A percentile compares a stretch with the other conserved stretches of the same genome.
These are phyloP conservation scores for Leccinum longicurvipes DNA, from an alignment of 768 basidiomycete genomes.

Conservation along the genomic window DNA sequence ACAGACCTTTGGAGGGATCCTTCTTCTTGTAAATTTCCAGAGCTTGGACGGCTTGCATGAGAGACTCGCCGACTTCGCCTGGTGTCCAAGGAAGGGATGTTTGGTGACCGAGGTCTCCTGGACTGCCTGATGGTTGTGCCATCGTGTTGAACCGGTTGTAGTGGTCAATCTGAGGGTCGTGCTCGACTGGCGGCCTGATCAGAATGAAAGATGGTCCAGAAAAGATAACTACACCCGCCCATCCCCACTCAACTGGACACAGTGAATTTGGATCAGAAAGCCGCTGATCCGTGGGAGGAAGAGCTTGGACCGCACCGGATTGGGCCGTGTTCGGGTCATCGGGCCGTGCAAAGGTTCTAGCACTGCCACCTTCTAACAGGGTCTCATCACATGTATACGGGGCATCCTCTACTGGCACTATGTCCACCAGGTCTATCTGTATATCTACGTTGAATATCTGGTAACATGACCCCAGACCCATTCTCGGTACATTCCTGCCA, in stretches of 20 bases:
- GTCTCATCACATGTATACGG: conserved; percentile 86
- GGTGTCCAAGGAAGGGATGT: conserved; percentile 31
- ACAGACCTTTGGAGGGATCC: conserved; percentile 70
- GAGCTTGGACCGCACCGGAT: too few species aligned
- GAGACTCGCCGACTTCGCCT: conserved; percentile 30
- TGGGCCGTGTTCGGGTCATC: too few species aligned
- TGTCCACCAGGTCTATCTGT: conserved; percentile 92
- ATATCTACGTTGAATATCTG: conserved; percentile 86
- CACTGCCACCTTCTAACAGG: not conserved
- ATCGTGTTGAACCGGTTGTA: conserved; percentile 13
- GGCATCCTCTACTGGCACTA: conserved; percentile 70
- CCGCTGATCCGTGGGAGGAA: not conserved
- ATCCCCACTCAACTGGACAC: too few species aligned
- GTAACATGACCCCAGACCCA: conserved; percentile 56
- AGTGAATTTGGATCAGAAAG: not conserved
- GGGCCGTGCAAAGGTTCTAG: too few species aligned
- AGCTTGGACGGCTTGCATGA: conserved; percentile 58
- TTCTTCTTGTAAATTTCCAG: conserved; percentile 87
- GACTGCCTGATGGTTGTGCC: conserved; percentile 32
- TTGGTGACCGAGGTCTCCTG: conserved; percentile 33
- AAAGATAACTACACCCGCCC: conserved; percentile 9
- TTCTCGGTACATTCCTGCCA: too few species aligned
- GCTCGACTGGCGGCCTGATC: not conserved
- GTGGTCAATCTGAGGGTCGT: conserved; percentile 2
- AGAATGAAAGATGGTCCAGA: not conserved